phyloP scores from a whole-genome alignment of 352 stramenopile genomes.

The Globisporangium megalacanthum region DNA sequence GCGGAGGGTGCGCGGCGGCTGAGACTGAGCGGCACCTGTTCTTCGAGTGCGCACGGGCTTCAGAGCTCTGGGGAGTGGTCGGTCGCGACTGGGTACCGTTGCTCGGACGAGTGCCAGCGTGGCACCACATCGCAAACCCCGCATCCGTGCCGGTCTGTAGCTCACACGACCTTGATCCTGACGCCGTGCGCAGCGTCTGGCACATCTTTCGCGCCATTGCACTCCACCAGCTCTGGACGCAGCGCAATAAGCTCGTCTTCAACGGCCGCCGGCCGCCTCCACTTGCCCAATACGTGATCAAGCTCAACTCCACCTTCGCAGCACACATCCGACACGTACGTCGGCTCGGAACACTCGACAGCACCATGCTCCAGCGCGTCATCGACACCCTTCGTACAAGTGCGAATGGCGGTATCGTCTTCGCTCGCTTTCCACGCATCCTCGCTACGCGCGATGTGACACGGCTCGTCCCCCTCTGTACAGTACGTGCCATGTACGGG shows the following conservation, averaged over 20 bases:
- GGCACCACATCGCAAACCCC: neutral
- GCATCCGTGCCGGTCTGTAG: neutral
- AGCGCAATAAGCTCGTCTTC: conserved; percentile 3
- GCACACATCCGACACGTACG: conserved; percentile 1
- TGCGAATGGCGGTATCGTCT: neutral
- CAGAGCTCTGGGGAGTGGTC: neutral
- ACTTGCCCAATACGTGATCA: neutral
- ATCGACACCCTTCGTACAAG: neutral
- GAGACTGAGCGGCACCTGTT: conserved; percentile 5
- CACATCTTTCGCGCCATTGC: neutral
- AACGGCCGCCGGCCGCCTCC: neutral
- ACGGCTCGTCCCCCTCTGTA: conserved; percentile 1
- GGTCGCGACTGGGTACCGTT: neutral
- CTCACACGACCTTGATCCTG: neutral
- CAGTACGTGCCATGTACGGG: neutral
- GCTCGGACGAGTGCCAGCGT: neutral
- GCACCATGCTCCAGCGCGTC: neutral
- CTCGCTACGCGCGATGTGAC: conserved; percentile 2
- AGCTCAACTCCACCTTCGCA: conserved; percentile 6
- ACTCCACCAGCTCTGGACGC: neutral
- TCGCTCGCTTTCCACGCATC: conserved; percentile 2
- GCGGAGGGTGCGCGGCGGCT: neutral
- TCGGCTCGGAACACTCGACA: neutral
- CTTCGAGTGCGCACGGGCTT: neutral
- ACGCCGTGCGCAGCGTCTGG: neutral